Evolutionary conservation across 257 asterid species (phyloP).

Genomic region (Plantago major): DNA sequence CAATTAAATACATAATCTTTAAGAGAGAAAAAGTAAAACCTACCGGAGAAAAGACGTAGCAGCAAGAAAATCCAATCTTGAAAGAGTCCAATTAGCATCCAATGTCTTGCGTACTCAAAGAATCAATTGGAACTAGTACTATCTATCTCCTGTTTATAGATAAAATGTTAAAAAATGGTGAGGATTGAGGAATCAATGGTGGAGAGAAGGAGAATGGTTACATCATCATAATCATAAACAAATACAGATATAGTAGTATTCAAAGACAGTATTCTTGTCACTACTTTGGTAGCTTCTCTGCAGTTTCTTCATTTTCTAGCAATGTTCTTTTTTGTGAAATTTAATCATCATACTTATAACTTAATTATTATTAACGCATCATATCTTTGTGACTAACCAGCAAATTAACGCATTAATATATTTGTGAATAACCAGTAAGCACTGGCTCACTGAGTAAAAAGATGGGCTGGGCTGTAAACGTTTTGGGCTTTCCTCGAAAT

Average conservation of each 20-base stretch:
- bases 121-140: background rate
- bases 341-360: too few relatives aligned
- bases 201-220: slow-evolving; percentile 20
- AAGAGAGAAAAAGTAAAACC: slow-evolving; percentile 17
- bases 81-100: slow-evolving; percentile 18
- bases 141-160: background rate
- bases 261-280: slow-evolving; percentile 21
- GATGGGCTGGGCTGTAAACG: too few relatives aligned
- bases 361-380: too few relatives aligned
- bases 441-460: too few relatives aligned
- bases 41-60: background rate
- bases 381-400: too few relatives aligned
- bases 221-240: slow-evolving; percentile 19
- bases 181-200: slow-evolving; percentile 16
- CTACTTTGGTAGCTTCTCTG: slow-evolving; percentile 17
- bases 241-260: background rate
- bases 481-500: too few relatives aligned
- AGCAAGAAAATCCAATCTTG: slow-evolving; percentile 23
- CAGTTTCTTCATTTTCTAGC: too few relatives aligned
- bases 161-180: slow-evolving; percentile 9
- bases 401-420: too few relatives aligned
- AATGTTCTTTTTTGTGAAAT: too few relatives aligned
- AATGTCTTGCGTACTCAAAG: background rate
- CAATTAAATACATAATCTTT: slow-evolving; percentile 1
- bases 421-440: too few relatives aligned